Evolutionary conservation across 176 grass and related monocot genomes (phyloP).

Genomic region (Hordeum vulgare): DNA sequence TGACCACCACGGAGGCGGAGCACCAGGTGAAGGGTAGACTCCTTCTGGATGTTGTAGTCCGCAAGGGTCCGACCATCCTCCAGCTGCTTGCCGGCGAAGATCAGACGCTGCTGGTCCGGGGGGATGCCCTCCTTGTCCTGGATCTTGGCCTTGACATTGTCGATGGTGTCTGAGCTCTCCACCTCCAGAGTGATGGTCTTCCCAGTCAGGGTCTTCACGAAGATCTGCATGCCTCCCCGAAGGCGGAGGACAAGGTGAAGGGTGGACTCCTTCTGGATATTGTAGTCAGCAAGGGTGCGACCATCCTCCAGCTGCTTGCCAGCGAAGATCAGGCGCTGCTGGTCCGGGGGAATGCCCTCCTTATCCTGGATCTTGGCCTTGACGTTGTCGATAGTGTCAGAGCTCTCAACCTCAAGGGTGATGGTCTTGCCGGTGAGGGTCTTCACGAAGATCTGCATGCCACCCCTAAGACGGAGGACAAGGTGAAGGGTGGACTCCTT

Average conservation of each 20-base stretch:
- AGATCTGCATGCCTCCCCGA: conserved; percentile 57
- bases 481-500: conserved; percentile 64
- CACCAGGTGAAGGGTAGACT: conserved; percentile 62
- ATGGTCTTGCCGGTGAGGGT: conserved; percentile 44
- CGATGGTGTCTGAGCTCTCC: conserved; percentile 22
- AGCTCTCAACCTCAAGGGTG: conserved; percentile 33
- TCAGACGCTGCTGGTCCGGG: conserved; percentile 76
- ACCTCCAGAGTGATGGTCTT: conserved; percentile 60
- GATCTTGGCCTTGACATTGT: conserved; percentile 79
- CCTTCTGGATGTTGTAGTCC: conserved; percentile 91
- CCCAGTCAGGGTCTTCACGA: conserved; percentile 41
- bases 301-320: conserved; percentile 64
- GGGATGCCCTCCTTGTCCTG: conserved; percentile 86
- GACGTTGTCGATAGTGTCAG: conserved; percentile 51
- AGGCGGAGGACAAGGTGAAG: conserved; percentile 50
- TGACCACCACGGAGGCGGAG: conserved; percentile 33
- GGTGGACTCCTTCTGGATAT: conserved; percentile 58
- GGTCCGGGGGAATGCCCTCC: conserved; percentile 55
- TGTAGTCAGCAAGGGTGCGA: conserved; percentile 41
- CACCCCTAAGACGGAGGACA: conserved; percentile 48
- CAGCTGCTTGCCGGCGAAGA: conserved; percentile 78
- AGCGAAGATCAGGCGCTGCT: conserved; percentile 43
- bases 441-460: conserved; percentile 68
- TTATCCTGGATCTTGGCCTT: conserved; percentile 70
- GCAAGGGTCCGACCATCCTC: conserved; percentile 73